Conservation (phyloP, 1,284 basidiomycete genomes). For the Entoloma clypeatum region DNA sequence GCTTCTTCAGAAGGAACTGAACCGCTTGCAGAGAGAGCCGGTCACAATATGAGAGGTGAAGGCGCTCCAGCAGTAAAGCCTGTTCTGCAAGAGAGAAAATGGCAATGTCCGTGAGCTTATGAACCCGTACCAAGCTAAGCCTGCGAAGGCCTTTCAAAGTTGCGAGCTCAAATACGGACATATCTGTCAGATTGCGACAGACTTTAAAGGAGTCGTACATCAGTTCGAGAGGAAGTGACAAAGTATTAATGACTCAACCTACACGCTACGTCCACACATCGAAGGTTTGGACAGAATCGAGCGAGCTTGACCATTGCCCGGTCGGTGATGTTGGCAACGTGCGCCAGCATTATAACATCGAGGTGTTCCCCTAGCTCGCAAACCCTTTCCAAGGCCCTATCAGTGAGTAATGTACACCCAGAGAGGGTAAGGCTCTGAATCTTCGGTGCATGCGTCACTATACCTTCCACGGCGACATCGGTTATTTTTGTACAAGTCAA, state of each 20-base stretch:
- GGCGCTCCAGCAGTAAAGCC: constrained; percentile 67
- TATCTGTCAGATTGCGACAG: constrained; percentile 81
- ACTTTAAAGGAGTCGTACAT: constrained; percentile 38
- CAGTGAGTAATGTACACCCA: constrained; percentile 80
- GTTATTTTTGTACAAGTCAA: constrained; percentile 75
- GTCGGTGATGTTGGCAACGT: constrained; percentile 80
- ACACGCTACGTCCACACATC: constrained; percentile 88
- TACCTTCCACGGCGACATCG: constrained; percentile 76
- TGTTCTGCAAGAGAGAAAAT: constrained; percentile 67
- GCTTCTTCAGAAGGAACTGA: constrained; percentile 66
- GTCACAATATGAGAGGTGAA: constrained; percentile 89
- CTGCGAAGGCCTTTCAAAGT: constrained; percentile 70
- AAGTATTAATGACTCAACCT: constrained; percentile 29
- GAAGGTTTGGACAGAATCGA: constrained; percentile 68
- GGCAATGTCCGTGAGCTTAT: constrained; percentile 63
- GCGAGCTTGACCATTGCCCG: constrained; percentile 69
- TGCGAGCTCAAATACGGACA: constrained; percentile 80
- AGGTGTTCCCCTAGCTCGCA: constrained; percentile 73
- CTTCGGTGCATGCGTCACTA: constrained; percentile 76
- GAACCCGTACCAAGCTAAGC: constrained; percentile 77
- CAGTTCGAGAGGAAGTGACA: constrained; percentile 12
- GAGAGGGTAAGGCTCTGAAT: constrained; percentile 79
- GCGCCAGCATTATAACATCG: constrained; percentile 80
- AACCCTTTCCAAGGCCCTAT: constrained; percentile 68
- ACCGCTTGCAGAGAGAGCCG: constrained; percentile 77